Evolutionary conservation across 768 basidiomycete genomes (phyloP), one percentile per base, ranked within the genome.

Genomic region (Phanerodontia chrysosporium): DNA sequence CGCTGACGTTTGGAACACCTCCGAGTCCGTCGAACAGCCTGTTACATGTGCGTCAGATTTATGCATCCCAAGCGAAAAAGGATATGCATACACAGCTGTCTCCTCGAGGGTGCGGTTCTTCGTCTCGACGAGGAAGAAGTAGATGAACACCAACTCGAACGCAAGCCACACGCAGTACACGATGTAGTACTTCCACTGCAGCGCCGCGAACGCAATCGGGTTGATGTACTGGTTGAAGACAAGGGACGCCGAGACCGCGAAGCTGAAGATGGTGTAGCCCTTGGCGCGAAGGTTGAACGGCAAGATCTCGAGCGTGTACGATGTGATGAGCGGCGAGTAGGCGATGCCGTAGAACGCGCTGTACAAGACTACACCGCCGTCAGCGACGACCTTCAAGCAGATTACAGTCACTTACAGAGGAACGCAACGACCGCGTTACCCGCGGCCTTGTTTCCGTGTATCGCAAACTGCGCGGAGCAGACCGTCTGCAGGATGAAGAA

Each of bases 171-270:
- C 78, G 68, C 82, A 80, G 72, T 91, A 90, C 55, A 90, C 82
- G 66, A 90, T 76, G 69, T 90, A 90, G 77, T 90, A 91, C 67
- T 85, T 89, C 90, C 90, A 92, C 56, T 69, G 75, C 49, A 91
- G 75, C 39, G 67, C 60, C 2, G 78, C 77, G 44, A 92, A 76
- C 32, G 89, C 90, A 69, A 92, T 81, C 29, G 90, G 92, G 76
- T 93, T 93, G 71, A 87, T 84, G 67, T 92, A 90, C 73, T 92
- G 91, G 70, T 92, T 93, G 74, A 95, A 91, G 70, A 95, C 89
- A 64, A 94, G 84, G 5, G 91, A 81, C 55, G 87, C 65, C 13
- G 89, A 90, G 69, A 91, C 83, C 57, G 82, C 75, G 69, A 94
- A 88, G 73, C 83, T 88, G 79, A 93, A 90, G 57, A 92, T 67